Evolutionary conservation across 768 basidiomycete species (phyloP), one percentile per base, ranked within the genome.

Genomic region (Xerocomellus amylosporus): DNA sequence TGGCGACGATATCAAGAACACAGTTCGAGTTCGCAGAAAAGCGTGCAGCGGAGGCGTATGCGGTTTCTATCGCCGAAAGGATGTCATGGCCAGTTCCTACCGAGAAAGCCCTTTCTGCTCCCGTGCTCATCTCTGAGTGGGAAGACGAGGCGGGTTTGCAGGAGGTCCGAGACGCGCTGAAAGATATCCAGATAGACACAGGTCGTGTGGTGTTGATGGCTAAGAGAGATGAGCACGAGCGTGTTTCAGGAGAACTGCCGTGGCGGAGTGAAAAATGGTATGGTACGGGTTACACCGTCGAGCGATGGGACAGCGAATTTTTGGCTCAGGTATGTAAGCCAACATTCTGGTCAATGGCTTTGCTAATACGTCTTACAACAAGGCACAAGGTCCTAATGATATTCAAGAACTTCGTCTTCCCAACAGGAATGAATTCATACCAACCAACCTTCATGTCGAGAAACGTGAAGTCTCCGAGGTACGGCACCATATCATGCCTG

Each of bases 221-320:
- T n/a, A 84, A 84, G 67, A 82, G 79, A 40, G 81, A 84, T 56
- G 86, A 81, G 30, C 75, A 77, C 41, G 78, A 76, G 49, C 75
- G 85, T 38, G 74, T 88, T 50, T 68, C 72, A 24, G 82, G 78
- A 54, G 55, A 75, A 14, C 66, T 77, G 17, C 69, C 73, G 36
- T 93, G 91, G 91, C 64, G 80, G 59, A 83, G 79, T 41, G 97
- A 98, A 72, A 86, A 87, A 40, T 93, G 93, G 84, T 99, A 99
- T 70, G 92, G 88, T 5, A 98, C 97, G 2, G 79, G 83, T 57
- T 98, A 95, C 70, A 76, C 76, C 34, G 83, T 95, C n/a, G 81
- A 90, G 60, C 77, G 75, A 48, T 82, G 89, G 67, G 82, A 86
- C 47, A 72, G 79, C 30, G 75, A 80, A 24, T 86, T 95, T 62